A percentile compares a stretch with the other conserved stretches of the same genome.
Evolutionary conservation across 768 basidiomycete genomes (phyloP).

Genomic region (Boletus sp.): DNA sequence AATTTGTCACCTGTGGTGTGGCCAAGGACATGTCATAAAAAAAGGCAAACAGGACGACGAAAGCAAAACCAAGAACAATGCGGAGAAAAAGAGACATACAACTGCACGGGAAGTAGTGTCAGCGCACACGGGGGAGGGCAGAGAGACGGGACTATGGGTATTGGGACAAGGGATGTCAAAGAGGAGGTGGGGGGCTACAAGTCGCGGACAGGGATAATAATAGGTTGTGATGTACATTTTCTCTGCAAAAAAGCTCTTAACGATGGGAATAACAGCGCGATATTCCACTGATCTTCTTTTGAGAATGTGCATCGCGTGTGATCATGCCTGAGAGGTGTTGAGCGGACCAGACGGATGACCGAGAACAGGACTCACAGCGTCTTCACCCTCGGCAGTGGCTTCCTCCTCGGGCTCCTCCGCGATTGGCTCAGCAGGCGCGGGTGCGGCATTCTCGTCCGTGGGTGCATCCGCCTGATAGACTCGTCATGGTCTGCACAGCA

Average conservation of each 20-base stretch:
- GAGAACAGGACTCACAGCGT: constrained; percentile 16
- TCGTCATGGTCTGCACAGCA: neutral
- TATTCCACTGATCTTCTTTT: constrained; percentile 12
- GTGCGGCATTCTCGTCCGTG: constrained; percentile 37
- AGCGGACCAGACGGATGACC: neutral
- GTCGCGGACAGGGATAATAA: constrained; percentile 32
- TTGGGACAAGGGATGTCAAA: constrained; percentile 5
- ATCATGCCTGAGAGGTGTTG: constrained; percentile 18
- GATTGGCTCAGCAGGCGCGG: constrained; percentile 44
- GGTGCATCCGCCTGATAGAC: constrained; percentile 32
- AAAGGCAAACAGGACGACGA: constrained; percentile 6
- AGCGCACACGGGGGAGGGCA: constrained; percentile 4
- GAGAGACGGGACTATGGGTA: constrained; percentile 14
- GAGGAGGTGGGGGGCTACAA: constrained; percentile 23
- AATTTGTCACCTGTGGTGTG: constrained; percentile 8
- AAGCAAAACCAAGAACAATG: constrained; percentile 26
- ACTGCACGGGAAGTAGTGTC: constrained; percentile 18
- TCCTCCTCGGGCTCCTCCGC: constrained; percentile 52
- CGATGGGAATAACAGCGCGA: constrained; percentile 11
- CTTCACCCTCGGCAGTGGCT: constrained; percentile 39
- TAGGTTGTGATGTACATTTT: constrained; percentile 32
- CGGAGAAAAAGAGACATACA: constrained; percentile 14
- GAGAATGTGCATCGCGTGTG: constrained; percentile 11
- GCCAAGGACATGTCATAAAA: constrained; percentile 11
- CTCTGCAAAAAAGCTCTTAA: constrained; percentile 23